Conservation (phyloP, 2,329 filamentous ascomycete species). For the Hypoxylon sp. region DNA sequence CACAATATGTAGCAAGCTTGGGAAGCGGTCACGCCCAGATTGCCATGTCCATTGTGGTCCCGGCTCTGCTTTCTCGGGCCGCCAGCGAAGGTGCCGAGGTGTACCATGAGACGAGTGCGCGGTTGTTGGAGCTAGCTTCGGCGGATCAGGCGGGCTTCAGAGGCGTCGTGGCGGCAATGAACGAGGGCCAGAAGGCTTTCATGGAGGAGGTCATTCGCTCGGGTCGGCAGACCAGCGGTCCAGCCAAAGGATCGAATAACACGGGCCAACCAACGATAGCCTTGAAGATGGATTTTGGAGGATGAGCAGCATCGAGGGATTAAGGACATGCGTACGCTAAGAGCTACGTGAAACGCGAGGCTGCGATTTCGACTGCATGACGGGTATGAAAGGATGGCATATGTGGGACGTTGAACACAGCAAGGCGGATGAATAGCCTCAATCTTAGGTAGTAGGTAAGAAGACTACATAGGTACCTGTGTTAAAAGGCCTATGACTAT, state of each 20-base stretch:
- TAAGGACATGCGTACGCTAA: slow-evolving; percentile 4
- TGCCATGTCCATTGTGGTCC: slow-evolving; percentile 82
- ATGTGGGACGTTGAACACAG: slow-evolving; percentile 2
- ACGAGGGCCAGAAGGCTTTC: slow-evolving; percentile 77
- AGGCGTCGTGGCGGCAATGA: slow-evolving; percentile 79
- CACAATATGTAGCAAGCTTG: slow-evolving; percentile 74
- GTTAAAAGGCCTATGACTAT: neutral
- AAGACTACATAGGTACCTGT: neutral
- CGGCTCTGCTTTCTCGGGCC: slow-evolving; percentile 81
- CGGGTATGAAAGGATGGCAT: neutral
- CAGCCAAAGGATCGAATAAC: slow-evolving; percentile 58
- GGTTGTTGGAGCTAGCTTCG: slow-evolving; percentile 85
- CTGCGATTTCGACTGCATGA: neutral
- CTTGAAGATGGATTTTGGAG: slow-evolving; percentile 92
- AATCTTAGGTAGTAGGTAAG: neutral
- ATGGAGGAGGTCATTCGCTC: slow-evolving; percentile 85
- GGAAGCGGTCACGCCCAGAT: slow-evolving; percentile 63
- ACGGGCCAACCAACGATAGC: slow-evolving; percentile 84
- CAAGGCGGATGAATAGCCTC: neutral
- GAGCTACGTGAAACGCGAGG: neutral
- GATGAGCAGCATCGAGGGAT: slow-evolving; percentile 43
- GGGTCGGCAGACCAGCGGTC: slow-evolving; percentile 65
- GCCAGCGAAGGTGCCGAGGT: slow-evolving; percentile 71
- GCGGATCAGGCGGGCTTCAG: slow-evolving; percentile 81
- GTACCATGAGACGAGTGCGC: slow-evolving; percentile 80